These are phyloP conservation scores for Starmerella scarabaei DNA, from an alignment of 805 yeast species.

Conservation along the genomic window DNA sequence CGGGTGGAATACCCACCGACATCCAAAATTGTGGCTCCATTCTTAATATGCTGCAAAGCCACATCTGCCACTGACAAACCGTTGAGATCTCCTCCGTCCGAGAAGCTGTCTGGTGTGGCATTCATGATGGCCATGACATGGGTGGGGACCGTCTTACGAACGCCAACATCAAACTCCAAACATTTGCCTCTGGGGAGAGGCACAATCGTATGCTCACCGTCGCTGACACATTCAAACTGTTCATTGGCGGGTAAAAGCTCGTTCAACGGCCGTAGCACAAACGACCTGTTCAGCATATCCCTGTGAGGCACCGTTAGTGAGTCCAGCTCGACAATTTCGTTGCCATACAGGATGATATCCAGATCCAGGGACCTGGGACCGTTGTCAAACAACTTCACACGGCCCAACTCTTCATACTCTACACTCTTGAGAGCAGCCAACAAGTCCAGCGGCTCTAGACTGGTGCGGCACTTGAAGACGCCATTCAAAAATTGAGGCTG, in stretches of 20 bases:
- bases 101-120: conserved; percentile 87
- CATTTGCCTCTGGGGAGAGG: conserved; percentile 2
- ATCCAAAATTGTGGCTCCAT: conserved; percentile 70
- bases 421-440: conserved; percentile 52
- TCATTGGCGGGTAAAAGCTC: conserved; percentile 47
- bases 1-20: conserved; percentile 92
- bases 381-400: conserved; percentile 71
- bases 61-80: conserved; percentile 25
- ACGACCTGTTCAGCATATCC: conserved; percentile 75
- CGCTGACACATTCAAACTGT: conserved; percentile 1
- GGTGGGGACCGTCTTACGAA: conserved; percentile 32
- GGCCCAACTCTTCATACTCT: conserved; percentile 55
- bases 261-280: conserved; percentile 79
- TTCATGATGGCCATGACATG: conserved; percentile 78
- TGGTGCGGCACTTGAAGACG: conserved; percentile 53
- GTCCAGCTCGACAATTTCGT: conserved; percentile 39
- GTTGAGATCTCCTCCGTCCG: conserved; percentile 61
- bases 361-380: conserved; percentile 89
- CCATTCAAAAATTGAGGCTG: conserved; percentile 82
- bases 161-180: conserved; percentile 2
- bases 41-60: conserved; percentile 28
- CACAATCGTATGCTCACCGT: conserved; percentile 4
- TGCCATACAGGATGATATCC: conserved; percentile 68
- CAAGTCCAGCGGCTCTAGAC: conserved; percentile 49
- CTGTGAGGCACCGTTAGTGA: conserved; percentile 72